These are phyloP conservation scores for Thinopyrum elongatum DNA, from an alignment of 176 grass and related monocot species.

Conservation along the genomic window DNA sequence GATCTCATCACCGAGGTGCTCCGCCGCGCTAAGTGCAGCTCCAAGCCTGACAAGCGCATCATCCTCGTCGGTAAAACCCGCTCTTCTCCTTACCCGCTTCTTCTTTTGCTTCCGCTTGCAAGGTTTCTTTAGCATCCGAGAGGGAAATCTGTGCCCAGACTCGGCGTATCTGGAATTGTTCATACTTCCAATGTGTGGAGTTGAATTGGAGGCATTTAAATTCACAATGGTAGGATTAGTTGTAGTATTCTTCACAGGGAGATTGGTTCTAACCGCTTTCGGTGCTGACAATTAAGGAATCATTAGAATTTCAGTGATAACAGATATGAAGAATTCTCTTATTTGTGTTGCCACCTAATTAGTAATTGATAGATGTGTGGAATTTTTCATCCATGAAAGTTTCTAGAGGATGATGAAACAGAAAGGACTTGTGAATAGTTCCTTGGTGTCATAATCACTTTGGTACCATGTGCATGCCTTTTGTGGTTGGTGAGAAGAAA, in stretches of 20 bases:
- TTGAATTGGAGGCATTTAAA: not conserved
- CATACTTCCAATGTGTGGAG: not conserved
- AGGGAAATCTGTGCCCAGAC: not conserved
- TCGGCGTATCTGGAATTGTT: not conserved
- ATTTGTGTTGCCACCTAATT: too few relatives aligned
- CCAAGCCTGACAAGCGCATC: slow-evolving; percentile 96
- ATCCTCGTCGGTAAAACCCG: slow-evolving; percentile 66
- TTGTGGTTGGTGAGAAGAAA: not conserved
- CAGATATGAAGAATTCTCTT: too few relatives aligned
- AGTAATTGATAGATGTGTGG: not conserved
- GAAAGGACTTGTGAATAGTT: not conserved
- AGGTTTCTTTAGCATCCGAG: not conserved
- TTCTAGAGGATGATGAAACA: not conserved
- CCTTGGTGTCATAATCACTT: not conserved
- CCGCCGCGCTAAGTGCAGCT: slow-evolving; percentile 82
- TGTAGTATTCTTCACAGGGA: not conserved
- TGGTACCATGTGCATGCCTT: not conserved
- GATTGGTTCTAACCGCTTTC: not conserved
- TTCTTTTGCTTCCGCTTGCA: not conserved
- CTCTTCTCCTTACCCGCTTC: not conserved
- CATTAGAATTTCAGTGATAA: too few relatives aligned
- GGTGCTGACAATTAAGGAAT: too few relatives aligned
- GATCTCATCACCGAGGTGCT: slow-evolving; percentile 98
- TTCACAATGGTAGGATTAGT: not conserved
- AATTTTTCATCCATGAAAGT: not conserved